phyloP scores from a whole-genome alignment of 805 yeast genomes.

The Ogataea nitratoaversa region DNA sequence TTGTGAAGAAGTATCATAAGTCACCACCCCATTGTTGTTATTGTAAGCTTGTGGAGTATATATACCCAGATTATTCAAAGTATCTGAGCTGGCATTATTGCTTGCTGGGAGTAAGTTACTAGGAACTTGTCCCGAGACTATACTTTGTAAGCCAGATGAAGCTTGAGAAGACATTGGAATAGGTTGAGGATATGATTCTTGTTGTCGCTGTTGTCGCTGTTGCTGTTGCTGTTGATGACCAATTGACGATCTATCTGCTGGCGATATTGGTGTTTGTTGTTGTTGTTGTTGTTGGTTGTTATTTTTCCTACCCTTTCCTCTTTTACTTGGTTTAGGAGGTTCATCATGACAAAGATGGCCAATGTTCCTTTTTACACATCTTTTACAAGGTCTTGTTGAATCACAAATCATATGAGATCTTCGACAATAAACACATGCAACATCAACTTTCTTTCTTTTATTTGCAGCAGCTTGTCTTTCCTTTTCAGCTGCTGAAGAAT shows the following conservation, averaged over 20 bases:
- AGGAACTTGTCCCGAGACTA: slow-evolving; percentile 1
- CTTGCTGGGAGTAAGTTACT: slow-evolving; percentile 1
- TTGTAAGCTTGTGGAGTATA: slow-evolving; percentile 8
- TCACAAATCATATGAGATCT: slow-evolving; percentile 95
- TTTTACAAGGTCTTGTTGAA: slow-evolving; percentile 65
- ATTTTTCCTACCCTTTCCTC: slow-evolving; percentile 20
- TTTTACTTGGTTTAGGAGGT: slow-evolving; percentile 39
- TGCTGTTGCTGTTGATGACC: slow-evolving; percentile 4
- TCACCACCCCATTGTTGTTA: neutral
- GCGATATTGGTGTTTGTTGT: slow-evolving; percentile 1
- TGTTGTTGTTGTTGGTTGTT: slow-evolving; percentile 1
- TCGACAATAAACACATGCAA: slow-evolving; percentile 88
- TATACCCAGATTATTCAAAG: slow-evolving; percentile 11
- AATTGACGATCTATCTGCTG: neutral
- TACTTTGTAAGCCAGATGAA: slow-evolving; percentile 8
- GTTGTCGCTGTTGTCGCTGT: too few species aligned
- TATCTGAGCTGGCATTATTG: slow-evolving; percentile 7
- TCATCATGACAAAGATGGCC: slow-evolving; percentile 85
- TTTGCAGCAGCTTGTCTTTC: too few species aligned
- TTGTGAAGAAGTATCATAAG: neutral
- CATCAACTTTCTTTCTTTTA: slow-evolving; percentile 46
- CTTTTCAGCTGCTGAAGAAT: too few species aligned
- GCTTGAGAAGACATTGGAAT: neutral
- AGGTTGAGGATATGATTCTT: neutral
- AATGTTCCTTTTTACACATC: slow-evolving; percentile 83